These are phyloP conservation scores for Blastobotrys persicus DNA, from an alignment of 1,139 yeast species.

Conservation along the genomic window DNA sequence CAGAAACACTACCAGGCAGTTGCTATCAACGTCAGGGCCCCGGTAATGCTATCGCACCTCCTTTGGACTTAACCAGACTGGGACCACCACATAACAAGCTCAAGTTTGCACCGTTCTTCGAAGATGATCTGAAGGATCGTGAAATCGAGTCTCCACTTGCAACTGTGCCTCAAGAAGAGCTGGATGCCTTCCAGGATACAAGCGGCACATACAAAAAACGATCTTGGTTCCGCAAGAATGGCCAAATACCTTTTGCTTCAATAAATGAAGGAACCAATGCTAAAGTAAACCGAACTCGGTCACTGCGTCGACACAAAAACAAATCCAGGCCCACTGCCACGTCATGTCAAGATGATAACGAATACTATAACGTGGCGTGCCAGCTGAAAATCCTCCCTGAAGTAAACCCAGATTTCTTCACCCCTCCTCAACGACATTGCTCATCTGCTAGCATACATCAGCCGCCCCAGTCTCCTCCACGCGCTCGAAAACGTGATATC, in stretches of 20 bases:
- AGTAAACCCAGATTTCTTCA: background rate
- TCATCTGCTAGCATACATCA: background rate
- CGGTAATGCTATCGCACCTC: slow-evolving; percentile 7
- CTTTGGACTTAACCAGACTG: slow-evolving; percentile 16
- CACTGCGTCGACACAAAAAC: background rate
- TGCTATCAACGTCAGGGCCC: background rate
- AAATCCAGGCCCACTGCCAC: background rate
- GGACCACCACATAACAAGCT: slow-evolving; percentile 14
- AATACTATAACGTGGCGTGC: background rate
- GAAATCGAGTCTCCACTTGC: slow-evolving; percentile 7
- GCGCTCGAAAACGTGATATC: slow-evolving; percentile 1
- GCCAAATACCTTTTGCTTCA: background rate
- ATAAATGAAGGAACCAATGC: slow-evolving; percentile 2
- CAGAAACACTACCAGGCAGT: background rate
- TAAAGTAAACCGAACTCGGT: background rate
- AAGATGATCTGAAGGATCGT: slow-evolving; percentile 13
- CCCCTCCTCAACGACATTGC: background rate
- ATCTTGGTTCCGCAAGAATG: slow-evolving; percentile 7
- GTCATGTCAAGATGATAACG: background rate
- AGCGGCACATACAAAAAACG: slow-evolving; percentile 3
- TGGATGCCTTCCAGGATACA: background rate
- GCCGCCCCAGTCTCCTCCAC: background rate
- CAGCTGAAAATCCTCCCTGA: background rate
- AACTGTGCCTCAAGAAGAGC: slow-evolving; percentile 2
- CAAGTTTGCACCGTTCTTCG: slow-evolving; percentile 18